These are phyloP conservation scores for Suillus discolor DNA, from an alignment of 768 basidiomycete species.

Conservation along the genomic window DNA sequence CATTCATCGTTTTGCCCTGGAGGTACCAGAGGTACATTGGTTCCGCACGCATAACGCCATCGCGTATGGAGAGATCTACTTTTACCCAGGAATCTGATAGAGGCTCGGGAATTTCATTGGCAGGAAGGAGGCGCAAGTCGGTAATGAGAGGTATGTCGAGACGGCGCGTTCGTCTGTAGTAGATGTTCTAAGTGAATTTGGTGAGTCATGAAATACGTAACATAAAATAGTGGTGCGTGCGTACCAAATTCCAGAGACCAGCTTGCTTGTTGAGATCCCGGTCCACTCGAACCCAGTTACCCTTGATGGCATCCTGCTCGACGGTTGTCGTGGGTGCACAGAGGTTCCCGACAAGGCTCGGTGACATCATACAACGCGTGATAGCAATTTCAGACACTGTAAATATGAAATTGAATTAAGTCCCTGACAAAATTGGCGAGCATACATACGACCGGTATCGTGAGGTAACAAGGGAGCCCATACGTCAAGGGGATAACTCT, in stretches of 20 bases:
- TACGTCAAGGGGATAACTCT: conserved; percentile 75
- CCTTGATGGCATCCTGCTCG: conserved; percentile 74
- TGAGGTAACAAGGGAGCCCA: conserved; percentile 80
- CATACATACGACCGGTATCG: conserved; percentile 67
- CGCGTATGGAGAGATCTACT: conserved; percentile 59
- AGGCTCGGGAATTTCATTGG: conserved; percentile 51
- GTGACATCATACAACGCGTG: conserved; percentile 65
- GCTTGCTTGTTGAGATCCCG: conserved; percentile 74
- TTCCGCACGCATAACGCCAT: conserved; percentile 58
- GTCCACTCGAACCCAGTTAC: conserved; percentile 89
- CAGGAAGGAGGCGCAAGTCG: conserved; percentile 65
- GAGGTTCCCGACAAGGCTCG: conserved; percentile 53
- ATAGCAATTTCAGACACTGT: conserved; percentile 79
- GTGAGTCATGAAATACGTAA: conserved; percentile 7
- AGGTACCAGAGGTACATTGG: conserved; percentile 82
- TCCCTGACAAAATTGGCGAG: neutral
- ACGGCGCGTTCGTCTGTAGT: conserved; percentile 84
- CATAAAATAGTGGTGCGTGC: conserved; percentile 30
- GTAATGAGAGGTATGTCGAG: conserved; percentile 81
- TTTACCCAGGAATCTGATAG: conserved; percentile 62
- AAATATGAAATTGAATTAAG: neutral
- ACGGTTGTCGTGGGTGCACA: conserved; percentile 72
- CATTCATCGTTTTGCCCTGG: conserved; percentile 59
- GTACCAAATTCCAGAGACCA: conserved; percentile 63
- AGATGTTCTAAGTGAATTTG: conserved; percentile 51